Evolutionary conservation across 768 basidiomycete genomes (phyloP), one percentile per base, ranked within the genome.

Genomic region (Tylopilus rubrobrunneus): DNA sequence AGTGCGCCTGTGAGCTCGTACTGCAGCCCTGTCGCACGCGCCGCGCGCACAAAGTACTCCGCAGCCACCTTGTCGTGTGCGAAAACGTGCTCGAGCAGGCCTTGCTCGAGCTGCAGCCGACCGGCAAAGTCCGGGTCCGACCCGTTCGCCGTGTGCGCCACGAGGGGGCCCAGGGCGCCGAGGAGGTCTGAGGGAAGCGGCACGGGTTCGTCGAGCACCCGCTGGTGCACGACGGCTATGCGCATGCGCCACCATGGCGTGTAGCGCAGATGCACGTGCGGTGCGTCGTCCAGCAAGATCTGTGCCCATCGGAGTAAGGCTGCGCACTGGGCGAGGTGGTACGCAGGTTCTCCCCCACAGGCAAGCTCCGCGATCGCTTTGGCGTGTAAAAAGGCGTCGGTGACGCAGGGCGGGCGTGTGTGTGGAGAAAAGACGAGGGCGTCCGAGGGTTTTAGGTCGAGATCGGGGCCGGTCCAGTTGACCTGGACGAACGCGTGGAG

Each of bases 381-480:
- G 28, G 73, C 70, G 62, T 92, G 80, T 39, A 98, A 71, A 4
- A 68, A 51, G 21, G 83, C 77, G 36, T 83, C 78, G 36, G 75
- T 73, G 28, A 72, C 34, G 17, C 51, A n/a, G 3, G 57, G 25
- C n/a, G 37, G 28, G 27, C 3, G 27, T 29, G 52, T 44, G 31
- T 67, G 57, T 28, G 61, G 59, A 39, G 74, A 62, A 25, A 80
- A 74, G 53, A 68, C 43, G 61, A 78, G 64, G 45, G 76, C 48
- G 34, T 73, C 74, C 59, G 71, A 61, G 43, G 78, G 66, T 57
- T 71, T 69, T 56, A 94, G 68, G 55, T 83, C 74, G 41, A 97
- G 78, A 62, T 89, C 80, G 3, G 97, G 97, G 6, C 97, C 97
- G 0, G 95, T 98, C 93, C 94, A 99, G 71, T 99, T 99, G 28